Conservation (phyloP, 176 grass and related monocot genomes). For the Raddia guianensis region DNA sequence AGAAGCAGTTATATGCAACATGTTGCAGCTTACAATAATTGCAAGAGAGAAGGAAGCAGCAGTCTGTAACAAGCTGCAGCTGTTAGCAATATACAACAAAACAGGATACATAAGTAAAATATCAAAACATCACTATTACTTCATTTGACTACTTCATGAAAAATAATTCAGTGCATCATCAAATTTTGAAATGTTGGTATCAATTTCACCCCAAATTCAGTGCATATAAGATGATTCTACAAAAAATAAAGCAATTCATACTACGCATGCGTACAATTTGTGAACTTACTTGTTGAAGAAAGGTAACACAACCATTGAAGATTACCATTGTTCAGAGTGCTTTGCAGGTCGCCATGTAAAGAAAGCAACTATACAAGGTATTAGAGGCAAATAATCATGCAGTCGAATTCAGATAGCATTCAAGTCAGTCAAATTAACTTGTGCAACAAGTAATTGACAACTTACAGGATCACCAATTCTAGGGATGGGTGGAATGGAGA, state of each 20-base stretch:
- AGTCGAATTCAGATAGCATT: not conserved
- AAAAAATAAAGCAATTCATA: conserved; percentile 1
- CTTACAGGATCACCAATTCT: conserved; percentile 81
- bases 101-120: not conserved
- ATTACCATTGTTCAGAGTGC: conserved; percentile 49
- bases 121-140: not conserved
- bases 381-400: conserved; percentile 28
- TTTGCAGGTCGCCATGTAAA: conserved; percentile 51
- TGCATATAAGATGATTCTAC: not conserved
- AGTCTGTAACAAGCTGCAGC: not conserved
- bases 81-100: conserved; percentile 6
- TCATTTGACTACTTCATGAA: not conserved
- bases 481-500: conserved; percentile 69
- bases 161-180: not conserved
- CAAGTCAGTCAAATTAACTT: not conserved
- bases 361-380: conserved; percentile 60
- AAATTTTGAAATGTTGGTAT: not conserved
- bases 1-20: not conserved
- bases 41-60: not conserved
- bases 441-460: conserved; percentile 7
- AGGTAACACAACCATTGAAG: conserved; percentile 84
- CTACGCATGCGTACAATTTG: not conserved
- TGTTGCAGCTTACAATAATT: not conserved
- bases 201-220: not conserved
- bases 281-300: conserved; percentile 77